Conservation (phyloP, 2,329 filamentous ascomycete genomes). For the Epichloe bromicola region DNA sequence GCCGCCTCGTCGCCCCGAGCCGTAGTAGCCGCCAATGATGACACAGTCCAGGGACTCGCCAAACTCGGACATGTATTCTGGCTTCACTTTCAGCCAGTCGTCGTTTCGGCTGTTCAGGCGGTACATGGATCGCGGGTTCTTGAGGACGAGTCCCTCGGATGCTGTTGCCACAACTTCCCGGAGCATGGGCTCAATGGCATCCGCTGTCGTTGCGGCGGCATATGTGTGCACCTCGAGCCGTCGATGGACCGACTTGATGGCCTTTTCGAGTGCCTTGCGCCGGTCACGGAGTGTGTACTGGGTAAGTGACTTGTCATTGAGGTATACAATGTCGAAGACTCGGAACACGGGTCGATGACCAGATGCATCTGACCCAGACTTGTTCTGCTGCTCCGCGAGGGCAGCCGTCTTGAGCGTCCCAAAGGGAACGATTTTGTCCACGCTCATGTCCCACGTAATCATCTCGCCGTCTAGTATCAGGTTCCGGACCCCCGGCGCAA, state of each 20-base stretch:
- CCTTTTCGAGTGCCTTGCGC: conserved; percentile 57
- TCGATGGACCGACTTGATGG: conserved; percentile 56
- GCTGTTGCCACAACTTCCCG: conserved; percentile 75
- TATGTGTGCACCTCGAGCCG: conserved; percentile 75
- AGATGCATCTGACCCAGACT: conserved; percentile 37
- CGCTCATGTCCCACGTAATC: conserved; percentile 90
- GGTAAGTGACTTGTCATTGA: conserved; percentile 72
- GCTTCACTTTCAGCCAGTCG: conserved; percentile 98
- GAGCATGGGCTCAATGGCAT: conserved; percentile 66
- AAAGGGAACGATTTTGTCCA: conserved; percentile 77
- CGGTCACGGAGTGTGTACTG: conserved; percentile 74
- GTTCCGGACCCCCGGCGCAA: conserved; percentile 64
- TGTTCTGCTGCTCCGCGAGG: conserved; percentile 56
- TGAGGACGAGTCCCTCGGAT: conserved; percentile 82
- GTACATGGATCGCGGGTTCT: conserved; percentile 83
- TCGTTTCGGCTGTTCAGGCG: conserved; percentile 80
- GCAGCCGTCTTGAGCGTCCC: conserved; percentile 90
- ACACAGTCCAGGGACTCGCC: conserved; percentile 86
- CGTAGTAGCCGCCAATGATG: conserved; percentile 85
- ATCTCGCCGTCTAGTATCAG: conserved; percentile 95
- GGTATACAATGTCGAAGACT: conserved; percentile 81
- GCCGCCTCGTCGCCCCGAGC: conserved; percentile 74
- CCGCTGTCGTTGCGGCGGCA: conserved; percentile 48
- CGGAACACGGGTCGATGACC: conserved; percentile 59
- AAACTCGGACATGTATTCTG: conserved; percentile 95